Conservation (phyloP, 1,139 yeast genomes). For the Zygoascus sp. region DNA sequence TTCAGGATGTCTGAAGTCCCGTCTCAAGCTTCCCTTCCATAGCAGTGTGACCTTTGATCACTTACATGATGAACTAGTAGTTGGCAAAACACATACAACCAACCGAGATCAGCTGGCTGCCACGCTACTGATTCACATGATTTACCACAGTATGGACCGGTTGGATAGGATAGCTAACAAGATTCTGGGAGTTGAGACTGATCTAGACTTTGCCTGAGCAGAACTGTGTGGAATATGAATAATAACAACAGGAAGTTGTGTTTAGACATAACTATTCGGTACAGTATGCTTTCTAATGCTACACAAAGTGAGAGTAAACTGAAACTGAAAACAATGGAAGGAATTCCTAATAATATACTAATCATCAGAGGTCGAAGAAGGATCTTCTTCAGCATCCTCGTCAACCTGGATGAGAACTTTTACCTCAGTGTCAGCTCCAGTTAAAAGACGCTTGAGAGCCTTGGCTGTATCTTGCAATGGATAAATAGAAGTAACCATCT, state of each 20-base stretch:
- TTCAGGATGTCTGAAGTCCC: not conserved
- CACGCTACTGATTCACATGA: not conserved
- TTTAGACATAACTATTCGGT: too few species aligned
- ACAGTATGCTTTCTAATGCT: too few species aligned
- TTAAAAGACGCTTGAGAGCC: conserved; percentile 43
- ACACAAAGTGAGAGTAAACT: too few species aligned
- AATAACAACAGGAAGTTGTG: too few species aligned
- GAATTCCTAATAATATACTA: too few species aligned
- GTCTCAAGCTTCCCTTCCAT: not conserved
- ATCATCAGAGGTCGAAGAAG: not conserved
- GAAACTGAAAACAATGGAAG: too few species aligned
- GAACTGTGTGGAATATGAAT: too few species aligned
- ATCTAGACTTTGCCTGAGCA: not conserved
- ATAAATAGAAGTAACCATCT: conserved; percentile 42
- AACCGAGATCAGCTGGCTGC: not conserved
- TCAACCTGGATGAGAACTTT: conserved; percentile 38
- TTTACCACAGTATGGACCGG: not conserved
- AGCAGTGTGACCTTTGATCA: not conserved
- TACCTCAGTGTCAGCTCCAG: conserved; percentile 41
- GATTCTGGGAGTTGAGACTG: not conserved
- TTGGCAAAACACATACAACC: not conserved
- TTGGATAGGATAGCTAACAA: not conserved
- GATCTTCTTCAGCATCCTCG: conserved; percentile 2
- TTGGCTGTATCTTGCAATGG: conserved; percentile 43
- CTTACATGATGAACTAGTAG: not conserved